phyloP scores from a whole-genome alignment of 106 monocot species.

The Agapanthus africanus region DNA sequence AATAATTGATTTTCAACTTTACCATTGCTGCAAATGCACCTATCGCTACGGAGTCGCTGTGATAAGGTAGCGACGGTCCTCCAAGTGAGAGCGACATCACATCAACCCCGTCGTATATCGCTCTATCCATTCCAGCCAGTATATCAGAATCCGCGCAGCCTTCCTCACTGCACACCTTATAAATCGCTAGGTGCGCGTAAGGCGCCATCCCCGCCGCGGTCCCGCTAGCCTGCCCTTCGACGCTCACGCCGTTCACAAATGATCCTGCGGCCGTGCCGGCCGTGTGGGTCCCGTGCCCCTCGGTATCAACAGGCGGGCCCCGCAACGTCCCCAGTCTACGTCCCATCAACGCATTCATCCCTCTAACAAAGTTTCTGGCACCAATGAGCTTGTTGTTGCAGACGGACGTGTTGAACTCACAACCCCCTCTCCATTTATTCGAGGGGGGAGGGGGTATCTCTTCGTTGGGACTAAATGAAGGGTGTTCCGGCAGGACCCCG shows the following conservation, averaged over 20 bases:
- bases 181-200: conserved; percentile 28
- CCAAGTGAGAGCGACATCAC: conserved; percentile 38
- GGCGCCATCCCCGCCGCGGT: conserved; percentile 35
- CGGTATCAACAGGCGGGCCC: conserved; percentile 8
- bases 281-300: conserved; percentile 33
- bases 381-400: conserved; percentile 67
- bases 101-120: conserved; percentile 23
- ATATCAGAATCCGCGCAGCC: conserved; percentile 15
- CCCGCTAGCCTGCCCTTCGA: conserved; percentile 10
- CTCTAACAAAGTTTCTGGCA: conserved; percentile 14
- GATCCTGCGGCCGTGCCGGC: conserved; percentile 28
- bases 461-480: conserved; percentile 16
- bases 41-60: conserved; percentile 16
- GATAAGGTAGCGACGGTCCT: conserved; percentile 5
- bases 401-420: conserved; percentile 12
- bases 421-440: conserved; percentile 43
- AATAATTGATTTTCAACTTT: no score
- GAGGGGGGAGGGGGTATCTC: conserved; percentile 20
- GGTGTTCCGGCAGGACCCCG: conserved; percentile 19
- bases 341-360: not conserved
- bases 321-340: not conserved
- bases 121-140: conserved; percentile 20
- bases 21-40: conserved; percentile 27
- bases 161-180: conserved; percentile 24
- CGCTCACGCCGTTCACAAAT: conserved; percentile 1